Base-by-base conservation (phyloP, 768 basidiomycete genomes). In the Hygrophorus russula region DNA sequence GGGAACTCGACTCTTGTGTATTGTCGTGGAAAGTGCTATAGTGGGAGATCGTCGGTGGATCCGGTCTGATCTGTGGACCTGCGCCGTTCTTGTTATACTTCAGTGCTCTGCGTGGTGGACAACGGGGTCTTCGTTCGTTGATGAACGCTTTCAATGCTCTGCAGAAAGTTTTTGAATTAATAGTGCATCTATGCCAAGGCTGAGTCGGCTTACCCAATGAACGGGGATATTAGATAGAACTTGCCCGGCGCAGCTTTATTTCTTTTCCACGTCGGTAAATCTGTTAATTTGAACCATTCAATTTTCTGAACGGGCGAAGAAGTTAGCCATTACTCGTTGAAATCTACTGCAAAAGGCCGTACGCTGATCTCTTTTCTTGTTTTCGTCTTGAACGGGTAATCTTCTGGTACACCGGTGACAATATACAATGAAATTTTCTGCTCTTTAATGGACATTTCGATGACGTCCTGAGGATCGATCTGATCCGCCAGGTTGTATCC, bases 321-420 rank as follows among this genome's bases (percentile, higher is more conserved):
- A 56, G 42, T 17, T 27, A 46, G 42, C 24, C 30, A 20, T 41
- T 20, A 24, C 4, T 3, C 43, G 46, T 39, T 29, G 19, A 36
- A 30, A 38, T 15, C 29, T 24, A 10, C 13, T 39, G 34, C 41
- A 37, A 37, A 45, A 31, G 50, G 41, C 59, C 80, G 56, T 70
- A 96, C 93, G 56, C 92, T 94, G 53, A 99, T 99, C 69, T 99
- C 96, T 64, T 97, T 99, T 45, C 94, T 71, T 1, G 96, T 99
- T 61, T 84, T 82, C 4, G 96, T 96, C 62, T 85, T 75, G 66
- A 99, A 99, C 2, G 72, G 70, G 49, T 79, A 92, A 53, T 86
- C 79, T 63, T 97, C 92, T 29, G 86, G 78, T 3, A 99, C 80
- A 27, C 82, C 82, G 27, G 84, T 74, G 24, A 97, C 86, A 56